Conservation (phyloP, 768 basidiomycete species). For the Suillus hirtellus region DNA sequence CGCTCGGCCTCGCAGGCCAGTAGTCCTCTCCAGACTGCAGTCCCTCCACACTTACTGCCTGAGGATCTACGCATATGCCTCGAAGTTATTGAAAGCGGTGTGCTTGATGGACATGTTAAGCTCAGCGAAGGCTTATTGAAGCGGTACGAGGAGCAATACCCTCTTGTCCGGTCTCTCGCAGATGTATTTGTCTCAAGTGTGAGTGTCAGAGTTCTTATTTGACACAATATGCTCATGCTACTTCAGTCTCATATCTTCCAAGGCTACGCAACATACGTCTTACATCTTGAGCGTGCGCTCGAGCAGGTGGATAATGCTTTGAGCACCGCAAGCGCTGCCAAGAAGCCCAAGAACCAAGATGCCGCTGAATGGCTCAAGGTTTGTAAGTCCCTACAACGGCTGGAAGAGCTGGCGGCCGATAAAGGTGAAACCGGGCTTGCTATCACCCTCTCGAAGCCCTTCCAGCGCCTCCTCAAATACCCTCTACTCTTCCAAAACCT, state of each 20-base stretch:
- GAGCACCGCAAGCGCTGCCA: slow-evolving; percentile 56
- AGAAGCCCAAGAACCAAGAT: slow-evolving; percentile 83
- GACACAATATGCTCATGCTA: slow-evolving; percentile 10
- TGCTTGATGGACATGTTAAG: slow-evolving; percentile 86
- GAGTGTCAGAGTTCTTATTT: slow-evolving; percentile 34
- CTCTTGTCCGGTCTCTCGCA: slow-evolving; percentile 87
- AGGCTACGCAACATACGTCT: slow-evolving; percentile 91
- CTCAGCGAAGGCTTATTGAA: slow-evolving; percentile 84
- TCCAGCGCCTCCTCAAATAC: slow-evolving; percentile 95
- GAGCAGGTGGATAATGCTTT: slow-evolving; percentile 84
- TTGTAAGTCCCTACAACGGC: slow-evolving; percentile 67
- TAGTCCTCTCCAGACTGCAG: slow-evolving; percentile 45
- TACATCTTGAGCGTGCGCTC: slow-evolving; percentile 91
- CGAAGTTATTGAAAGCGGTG: slow-evolving; percentile 82
- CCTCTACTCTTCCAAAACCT: slow-evolving; percentile 97
- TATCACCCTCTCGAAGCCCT: slow-evolving; percentile 95
- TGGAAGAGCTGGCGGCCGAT: slow-evolving; percentile 79
- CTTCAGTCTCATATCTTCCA: slow-evolving; percentile 86
- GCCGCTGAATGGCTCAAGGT: slow-evolving; percentile 76
- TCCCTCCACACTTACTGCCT: slow-evolving; percentile 80
- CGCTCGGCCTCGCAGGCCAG: slow-evolving; percentile 59
- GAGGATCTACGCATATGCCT: slow-evolving; percentile 85
- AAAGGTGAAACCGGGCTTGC: slow-evolving; percentile 93
- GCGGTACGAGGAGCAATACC: slow-evolving; percentile 94
- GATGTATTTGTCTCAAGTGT: slow-evolving; percentile 97